These are phyloP conservation scores for Dryas alaskensis DNA, from an alignment of 306 rosid species.

Conservation along the genomic window DNA sequence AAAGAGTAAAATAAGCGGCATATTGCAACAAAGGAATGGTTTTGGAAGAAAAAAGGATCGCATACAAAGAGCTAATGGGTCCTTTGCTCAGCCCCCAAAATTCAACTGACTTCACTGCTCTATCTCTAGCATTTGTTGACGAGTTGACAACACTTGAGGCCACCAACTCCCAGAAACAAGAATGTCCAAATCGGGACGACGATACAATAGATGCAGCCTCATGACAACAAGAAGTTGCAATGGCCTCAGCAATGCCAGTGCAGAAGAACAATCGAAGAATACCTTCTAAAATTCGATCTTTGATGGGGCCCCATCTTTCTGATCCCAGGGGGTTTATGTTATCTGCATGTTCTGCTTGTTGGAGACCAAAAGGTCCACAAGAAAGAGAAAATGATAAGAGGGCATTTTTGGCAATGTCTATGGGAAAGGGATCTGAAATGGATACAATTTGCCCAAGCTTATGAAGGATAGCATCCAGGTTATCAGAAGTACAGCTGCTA, in stretches of 20 bases:
- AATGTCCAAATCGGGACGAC: constrained; percentile 54
- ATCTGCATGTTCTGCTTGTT: constrained; percentile 47
- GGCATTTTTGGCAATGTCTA: constrained; percentile 76
- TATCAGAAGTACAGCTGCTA: constrained; percentile 37
- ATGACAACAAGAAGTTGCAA: constrained; percentile 52
- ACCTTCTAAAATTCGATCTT: constrained; percentile 79
- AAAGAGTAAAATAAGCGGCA: constrained; percentile 75
- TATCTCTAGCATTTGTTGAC: constrained; percentile 67
- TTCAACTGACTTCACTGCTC: constrained; percentile 88
- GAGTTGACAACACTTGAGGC: constrained; percentile 69
- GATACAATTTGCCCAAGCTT: constrained; percentile 50
- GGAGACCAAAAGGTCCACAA: constrained; percentile 45
- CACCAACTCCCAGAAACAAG: constrained; percentile 75
- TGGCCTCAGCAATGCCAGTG: constrained; percentile 86
- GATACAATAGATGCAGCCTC: constrained; percentile 72
- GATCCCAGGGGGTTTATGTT: constrained; percentile 34
- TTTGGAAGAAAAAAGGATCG: constrained; percentile 75
- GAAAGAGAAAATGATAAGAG: constrained; percentile 71
- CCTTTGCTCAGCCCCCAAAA: constrained; percentile 96
- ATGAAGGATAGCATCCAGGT: constrained; percentile 32
- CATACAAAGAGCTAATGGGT: constrained; percentile 75
- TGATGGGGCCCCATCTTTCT: constrained; percentile 62
- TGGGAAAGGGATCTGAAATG: constrained; percentile 55
- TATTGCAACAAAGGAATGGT: constrained; percentile 70
- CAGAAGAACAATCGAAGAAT: constrained; percentile 83